Percentiles rank a stretch among this genome's conserved stretches.
Evolutionary conservation across 2,329 filamentous ascomycete genomes (phyloP).

Genomic region (Alternaria longipes): DNA sequence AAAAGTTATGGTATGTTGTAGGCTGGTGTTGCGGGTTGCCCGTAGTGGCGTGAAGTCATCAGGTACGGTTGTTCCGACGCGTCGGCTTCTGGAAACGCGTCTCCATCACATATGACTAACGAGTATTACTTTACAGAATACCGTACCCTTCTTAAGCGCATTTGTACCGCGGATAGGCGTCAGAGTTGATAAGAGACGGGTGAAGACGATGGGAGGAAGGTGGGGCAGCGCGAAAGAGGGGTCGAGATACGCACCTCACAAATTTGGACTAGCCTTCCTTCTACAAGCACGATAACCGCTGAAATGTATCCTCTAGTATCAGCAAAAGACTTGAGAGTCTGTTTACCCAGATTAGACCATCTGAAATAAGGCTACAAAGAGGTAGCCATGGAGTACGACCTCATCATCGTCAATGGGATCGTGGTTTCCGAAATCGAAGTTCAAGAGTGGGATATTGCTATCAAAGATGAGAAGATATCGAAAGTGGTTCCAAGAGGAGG

Average conservation of each 20-base stretch:
- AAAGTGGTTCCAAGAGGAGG: slow-evolving; percentile 45
- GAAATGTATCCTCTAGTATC: slow-evolving; percentile 5
- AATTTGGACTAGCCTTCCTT: slow-evolving; percentile 25
- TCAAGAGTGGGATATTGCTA: slow-evolving; percentile 54
- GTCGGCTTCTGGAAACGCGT: neutral
- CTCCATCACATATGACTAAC: slow-evolving; percentile 16
- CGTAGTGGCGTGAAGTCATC: neutral
- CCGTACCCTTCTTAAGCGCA: slow-evolving; percentile 1
- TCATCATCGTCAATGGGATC: slow-evolving; percentile 55
- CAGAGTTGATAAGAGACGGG: slow-evolving; percentile 31
- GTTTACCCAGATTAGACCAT: neutral
- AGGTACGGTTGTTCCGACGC: neutral
- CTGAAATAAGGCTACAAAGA: neutral
- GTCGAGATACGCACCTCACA: slow-evolving; percentile 34
- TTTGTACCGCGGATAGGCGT: slow-evolving; percentile 12
- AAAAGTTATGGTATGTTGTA: neutral
- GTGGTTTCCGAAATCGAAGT: slow-evolving; percentile 54
- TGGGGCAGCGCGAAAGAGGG: slow-evolving; percentile 33
- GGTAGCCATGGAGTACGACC: slow-evolving; percentile 43
- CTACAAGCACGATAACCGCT: slow-evolving; percentile 13
- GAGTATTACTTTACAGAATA: slow-evolving; percentile 25
- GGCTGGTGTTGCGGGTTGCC: neutral
- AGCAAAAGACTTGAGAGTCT: neutral
- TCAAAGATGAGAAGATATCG: slow-evolving; percentile 55
- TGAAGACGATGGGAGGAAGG: slow-evolving; percentile 17